Evolutionary conservation across 192 early-diverging fungal species (phyloP).

Genomic region (Entophlyctis helioformis): DNA sequence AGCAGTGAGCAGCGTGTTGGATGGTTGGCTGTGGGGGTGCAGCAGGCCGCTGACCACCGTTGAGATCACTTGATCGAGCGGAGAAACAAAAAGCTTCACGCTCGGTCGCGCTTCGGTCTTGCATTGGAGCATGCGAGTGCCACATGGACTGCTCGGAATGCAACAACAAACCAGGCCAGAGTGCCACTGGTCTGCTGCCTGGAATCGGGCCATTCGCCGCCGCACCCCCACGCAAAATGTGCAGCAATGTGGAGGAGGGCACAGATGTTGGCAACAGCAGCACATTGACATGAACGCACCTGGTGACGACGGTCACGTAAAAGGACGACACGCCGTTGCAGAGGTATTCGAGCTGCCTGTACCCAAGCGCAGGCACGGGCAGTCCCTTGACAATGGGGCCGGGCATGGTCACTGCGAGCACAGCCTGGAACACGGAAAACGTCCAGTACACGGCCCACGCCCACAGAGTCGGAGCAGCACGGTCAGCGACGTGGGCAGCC

Average conservation of each 20-base stretch:
- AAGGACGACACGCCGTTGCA: conserved; percentile 40
- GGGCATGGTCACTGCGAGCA: conserved; percentile 50
- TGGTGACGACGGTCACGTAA: conserved; percentile 31
- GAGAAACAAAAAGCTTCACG: too few species aligned
- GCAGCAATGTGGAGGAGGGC: not conserved
- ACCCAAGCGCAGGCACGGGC: conserved; percentile 54
- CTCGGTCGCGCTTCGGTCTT: too few species aligned
- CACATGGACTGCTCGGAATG: too few species aligned
- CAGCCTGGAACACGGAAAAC: conserved; percentile 44
- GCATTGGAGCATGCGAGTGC: too few species aligned
- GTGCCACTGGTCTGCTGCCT: too few species aligned
- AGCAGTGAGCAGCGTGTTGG: too few species aligned
- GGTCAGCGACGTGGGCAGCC: conserved; percentile 28
- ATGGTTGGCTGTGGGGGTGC: too few species aligned
- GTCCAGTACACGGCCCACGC: conserved; percentile 46
- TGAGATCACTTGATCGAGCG: too few species aligned
- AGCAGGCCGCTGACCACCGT: too few species aligned
- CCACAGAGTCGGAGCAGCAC: conserved; percentile 40
- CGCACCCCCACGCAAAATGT: not conserved
- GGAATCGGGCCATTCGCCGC: too few species aligned
- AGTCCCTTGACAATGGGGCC: conserved; percentile 56
- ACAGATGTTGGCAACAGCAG: not conserved
- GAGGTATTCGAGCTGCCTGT: conserved; percentile 37
- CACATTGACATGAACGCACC: conserved; percentile 3
- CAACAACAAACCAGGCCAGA: too few species aligned